Percentiles rank a stretch among this genome's conserved stretches.
Conservation (phyloP, 169 alveolate species). For the Toxoplasma gondii region DNA sequence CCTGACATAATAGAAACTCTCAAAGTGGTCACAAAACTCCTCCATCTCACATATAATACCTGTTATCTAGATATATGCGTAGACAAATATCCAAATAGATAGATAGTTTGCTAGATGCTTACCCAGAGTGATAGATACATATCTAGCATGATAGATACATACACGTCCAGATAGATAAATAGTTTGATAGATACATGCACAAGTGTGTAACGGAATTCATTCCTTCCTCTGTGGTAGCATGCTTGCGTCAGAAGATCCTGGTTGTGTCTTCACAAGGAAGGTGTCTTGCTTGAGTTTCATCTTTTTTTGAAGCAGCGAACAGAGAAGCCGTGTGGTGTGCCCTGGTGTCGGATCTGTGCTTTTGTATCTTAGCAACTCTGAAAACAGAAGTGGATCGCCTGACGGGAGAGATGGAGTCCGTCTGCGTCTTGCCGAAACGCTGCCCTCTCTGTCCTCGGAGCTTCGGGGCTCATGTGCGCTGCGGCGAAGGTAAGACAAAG, state of each 20-base stretch:
- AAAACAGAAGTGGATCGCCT: not conserved
- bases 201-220: not conserved
- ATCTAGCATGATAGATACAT: not conserved
- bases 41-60: not conserved
- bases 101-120: not conserved
- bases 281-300: too few relatives aligned
- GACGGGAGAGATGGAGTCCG: not conserved
- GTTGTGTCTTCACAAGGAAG: too few relatives aligned
- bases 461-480: conserved; percentile 38
- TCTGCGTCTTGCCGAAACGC: conserved; percentile 27
- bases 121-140: not conserved
- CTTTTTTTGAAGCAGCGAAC: too few relatives aligned
- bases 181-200: not conserved
- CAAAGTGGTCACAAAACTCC: too few relatives aligned
- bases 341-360: not conserved
- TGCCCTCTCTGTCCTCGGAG: conserved; percentile 52
- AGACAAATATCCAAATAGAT: not conserved
- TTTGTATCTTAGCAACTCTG: not conserved
- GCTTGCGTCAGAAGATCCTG: too few relatives aligned
- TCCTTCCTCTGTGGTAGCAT: too few relatives aligned
- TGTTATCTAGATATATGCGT: not conserved
- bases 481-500: conserved; percentile 37
- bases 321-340: too few relatives aligned
- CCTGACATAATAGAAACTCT: not conserved
- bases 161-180: not conserved